phyloP scores from a whole-genome alignment of 768 basidiomycete species.

The Phanerochaete sordida region DNA sequence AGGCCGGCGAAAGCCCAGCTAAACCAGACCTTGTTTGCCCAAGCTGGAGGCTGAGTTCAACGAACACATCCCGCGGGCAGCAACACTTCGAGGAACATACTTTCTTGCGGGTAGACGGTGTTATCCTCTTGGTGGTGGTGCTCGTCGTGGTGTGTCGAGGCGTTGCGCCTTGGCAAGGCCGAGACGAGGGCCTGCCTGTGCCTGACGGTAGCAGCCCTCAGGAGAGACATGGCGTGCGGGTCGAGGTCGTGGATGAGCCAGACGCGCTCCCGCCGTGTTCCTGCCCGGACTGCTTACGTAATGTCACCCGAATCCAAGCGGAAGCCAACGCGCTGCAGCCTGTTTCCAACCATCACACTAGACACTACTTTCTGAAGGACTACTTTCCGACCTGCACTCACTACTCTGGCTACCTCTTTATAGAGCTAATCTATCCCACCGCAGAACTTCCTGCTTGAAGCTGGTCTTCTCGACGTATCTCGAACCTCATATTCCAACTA shows the following conservation, averaged over 20 bases:
- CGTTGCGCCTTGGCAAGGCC: constrained; percentile 38
- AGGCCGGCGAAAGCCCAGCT: constrained; percentile 52
- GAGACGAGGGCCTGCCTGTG: constrained; percentile 27
- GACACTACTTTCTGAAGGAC: no score
- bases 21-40: constrained; percentile 65
- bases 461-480: constrained; percentile 1
- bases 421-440: not conserved
- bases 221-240: constrained; percentile 38
- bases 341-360: not conserved
- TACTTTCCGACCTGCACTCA: no score
- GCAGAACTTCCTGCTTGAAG: not conserved
- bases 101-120: constrained; percentile 55
- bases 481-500: no score
- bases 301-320: not conserved
- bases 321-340: not conserved
- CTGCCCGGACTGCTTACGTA: constrained; percentile 2
- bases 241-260: constrained; percentile 9
- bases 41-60: constrained; percentile 39
- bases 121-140: constrained; percentile 38
- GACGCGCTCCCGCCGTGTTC: constrained; percentile 12
- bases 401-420: no score
- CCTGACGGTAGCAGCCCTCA: constrained; percentile 35
- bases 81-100: constrained; percentile 31
- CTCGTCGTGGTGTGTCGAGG: constrained; percentile 35
- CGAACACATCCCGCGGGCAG: not conserved